phyloP scores from a whole-genome alignment of 2,329 filamentous ascomycete species.

The Celoporthe dispersa region DNA sequence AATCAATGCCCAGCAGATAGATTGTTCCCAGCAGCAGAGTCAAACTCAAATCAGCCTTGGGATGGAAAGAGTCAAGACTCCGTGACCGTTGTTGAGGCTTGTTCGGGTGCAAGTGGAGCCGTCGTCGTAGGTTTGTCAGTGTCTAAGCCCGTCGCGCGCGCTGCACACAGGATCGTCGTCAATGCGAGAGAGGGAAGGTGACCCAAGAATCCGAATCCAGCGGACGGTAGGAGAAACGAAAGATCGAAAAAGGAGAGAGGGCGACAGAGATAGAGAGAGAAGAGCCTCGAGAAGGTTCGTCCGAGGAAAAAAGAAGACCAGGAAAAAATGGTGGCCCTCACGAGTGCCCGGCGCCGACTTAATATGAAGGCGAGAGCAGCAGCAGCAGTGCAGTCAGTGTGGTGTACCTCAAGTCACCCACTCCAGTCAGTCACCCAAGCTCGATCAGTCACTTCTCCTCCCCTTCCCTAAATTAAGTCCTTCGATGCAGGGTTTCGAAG shows the following conservation, averaged over 20 bases:
- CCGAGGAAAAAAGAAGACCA: no score
- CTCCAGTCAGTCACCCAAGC: background rate
- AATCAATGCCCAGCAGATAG: background rate
- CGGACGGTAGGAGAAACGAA: constrained; percentile 16
- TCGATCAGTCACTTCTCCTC: background rate
- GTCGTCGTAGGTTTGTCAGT: constrained; percentile 8
- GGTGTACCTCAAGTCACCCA: background rate
- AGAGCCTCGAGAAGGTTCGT: background rate
- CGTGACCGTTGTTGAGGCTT: constrained; percentile 12
- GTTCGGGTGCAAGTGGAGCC: constrained; percentile 1
- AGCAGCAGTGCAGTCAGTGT: background rate
- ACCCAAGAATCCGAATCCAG: constrained; percentile 27
- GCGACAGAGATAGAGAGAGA: background rate
- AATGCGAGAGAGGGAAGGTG: constrained; percentile 20
- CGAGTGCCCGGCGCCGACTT: background rate
- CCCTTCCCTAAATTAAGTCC: background rate
- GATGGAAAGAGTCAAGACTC: background rate
- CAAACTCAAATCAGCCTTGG: constrained; percentile 16
- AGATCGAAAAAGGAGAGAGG: background rate
- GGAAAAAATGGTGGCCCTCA: no score
- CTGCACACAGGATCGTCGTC: constrained; percentile 14
- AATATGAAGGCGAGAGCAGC: constrained; percentile 5
- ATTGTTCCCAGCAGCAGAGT: constrained; percentile 7
- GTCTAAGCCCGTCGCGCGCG: constrained; percentile 1
- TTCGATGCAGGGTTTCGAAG: constrained; percentile 17